Evolutionary conservation across 805 yeast species (phyloP).

Genomic region (Saturnispora serradocipensis): DNA sequence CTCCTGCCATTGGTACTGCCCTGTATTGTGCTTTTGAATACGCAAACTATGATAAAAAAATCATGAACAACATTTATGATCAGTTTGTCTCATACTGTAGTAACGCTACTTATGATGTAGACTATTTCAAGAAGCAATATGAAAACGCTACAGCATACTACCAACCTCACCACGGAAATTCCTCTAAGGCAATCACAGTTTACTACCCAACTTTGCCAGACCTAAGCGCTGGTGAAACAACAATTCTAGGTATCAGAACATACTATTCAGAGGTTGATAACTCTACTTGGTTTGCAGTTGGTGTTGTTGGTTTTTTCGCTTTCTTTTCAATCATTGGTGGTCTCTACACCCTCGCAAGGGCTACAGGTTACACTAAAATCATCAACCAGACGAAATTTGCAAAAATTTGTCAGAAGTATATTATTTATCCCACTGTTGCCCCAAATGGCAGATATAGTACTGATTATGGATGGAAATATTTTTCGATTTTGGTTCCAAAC

Average conservation of each 20-base stretch:
- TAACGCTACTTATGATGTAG: neutral
- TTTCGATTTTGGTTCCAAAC: conserved; percentile 10
- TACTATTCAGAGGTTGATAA: neutral
- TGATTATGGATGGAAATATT: conserved; percentile 12
- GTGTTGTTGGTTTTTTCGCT: neutral
- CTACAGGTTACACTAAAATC: neutral
- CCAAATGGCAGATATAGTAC: neutral
- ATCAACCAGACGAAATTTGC: neutral
- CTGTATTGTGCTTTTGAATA: neutral
- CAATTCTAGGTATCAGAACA: neutral
- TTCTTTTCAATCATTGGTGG: neutral
- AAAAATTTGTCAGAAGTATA: too few species aligned
- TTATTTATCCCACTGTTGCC: too few species aligned
- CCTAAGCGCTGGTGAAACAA: neutral
- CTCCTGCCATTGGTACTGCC: neutral
- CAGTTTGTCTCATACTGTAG: neutral
- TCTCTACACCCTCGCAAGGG: neutral
- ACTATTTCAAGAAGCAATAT: neutral
- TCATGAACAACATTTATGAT: neutral
- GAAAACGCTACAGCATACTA: neutral
- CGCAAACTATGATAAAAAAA: neutral
- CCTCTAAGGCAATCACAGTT: neutral
- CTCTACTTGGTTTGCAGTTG: neutral
- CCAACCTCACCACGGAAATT: neutral
- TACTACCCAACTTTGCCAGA: neutral